Base-by-base conservation (phyloP, 495 filamentous ascomycete genomes). In the Neurospora tetrasperma region DNA sequence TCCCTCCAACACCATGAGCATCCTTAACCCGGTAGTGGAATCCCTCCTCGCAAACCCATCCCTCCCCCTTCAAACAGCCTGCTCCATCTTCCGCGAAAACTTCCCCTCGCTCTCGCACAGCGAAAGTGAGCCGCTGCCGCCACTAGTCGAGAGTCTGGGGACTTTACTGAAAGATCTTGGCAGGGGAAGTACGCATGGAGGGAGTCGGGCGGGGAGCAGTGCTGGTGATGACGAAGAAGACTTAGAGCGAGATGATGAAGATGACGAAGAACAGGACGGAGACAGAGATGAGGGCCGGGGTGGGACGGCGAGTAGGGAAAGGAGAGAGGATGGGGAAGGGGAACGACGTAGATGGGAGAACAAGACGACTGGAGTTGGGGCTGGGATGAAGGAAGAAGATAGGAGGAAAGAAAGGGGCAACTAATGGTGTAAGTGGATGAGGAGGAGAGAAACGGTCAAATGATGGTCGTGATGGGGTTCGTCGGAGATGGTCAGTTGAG, bases 111-210 rank as follows among this genome's bases (percentile, higher is more conserved):
- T n/a, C 54, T 75, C 11, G 39, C 54, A 66, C 27, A 66, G 54
- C 54, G 54, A 70, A 40, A 73, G 39, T 23, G 74, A 78, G 48
- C 76, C 77, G 3, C 59, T 77, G 44, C 77, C 77, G 9, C 77
- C 77, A 27, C 69, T 78, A 2, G 77, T 78, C 9, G 77, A 77
- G 69, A 78, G 75, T 27, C 59, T 78, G 27, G 66, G 40, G 38
- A 75, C 69, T 18, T 43, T 77, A 1, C 41, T 78, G 31, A 69
- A 48, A 48, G 77, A 78, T 69, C 18, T 78, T 20, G 75, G 74
- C 9, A 77, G 74, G 46, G 70, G 71, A 3, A 71, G 41, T 66
- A 68, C 31, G 44, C 41, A 23, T 10, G 39, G 70, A 27, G 41
- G 27, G 5, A 31, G 54, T 11, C 2, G 54, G 39, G 23, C n/a